Base-by-base conservation (phyloP, 148 eudicot species). In the Silene conica region DNA sequence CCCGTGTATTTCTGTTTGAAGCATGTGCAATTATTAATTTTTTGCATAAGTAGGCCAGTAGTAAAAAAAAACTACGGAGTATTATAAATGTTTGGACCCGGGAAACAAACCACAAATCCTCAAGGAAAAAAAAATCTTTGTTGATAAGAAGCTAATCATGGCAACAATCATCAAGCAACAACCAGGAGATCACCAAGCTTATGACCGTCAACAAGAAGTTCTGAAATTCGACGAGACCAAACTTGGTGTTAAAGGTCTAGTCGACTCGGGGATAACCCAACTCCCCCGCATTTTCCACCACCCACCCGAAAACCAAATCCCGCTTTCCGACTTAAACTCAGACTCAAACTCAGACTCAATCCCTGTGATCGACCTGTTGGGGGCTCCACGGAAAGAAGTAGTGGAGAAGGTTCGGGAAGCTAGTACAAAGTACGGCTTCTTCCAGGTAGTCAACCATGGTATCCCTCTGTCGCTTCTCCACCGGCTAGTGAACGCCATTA, bases 191-290 rank as follows among this genome's bases (percentile, higher is more conserved):
- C n/a, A n/a, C 67, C 31, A n/a, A 68, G 6, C 41, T 0, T 73
- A 80, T 28, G 82, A 84, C 20, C 86, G 89, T 0, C 72, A 68
- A 9, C 69, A 45, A 61, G 86, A 88, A 55, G 74, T 88, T 9
- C 78, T 83, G 31, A 50, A 81, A 19, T 90, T 90, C 78, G 92
- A 90, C 12, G 86, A 85, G 12, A 77, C 96, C 61, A 90, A 88
- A 71, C 73, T 89, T 74, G 96, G 96, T 0, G 90, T 88, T 21
- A 90, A 90, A 81, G 96, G 96, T 69, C 85, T 90, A 16, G 84
- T 88, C 18, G 96, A 90, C 73, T 81, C 89, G 8, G 89, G 90
- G 69, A 57, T 88, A 25, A 73, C 90, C 58, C 38, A 75, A 54
- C 79, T 90, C 70, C 96, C 96, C 2, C 78, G 80, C 63, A 74